Conservation (phyloP, 768 basidiomycete species). For the Tylopilus cervinicoccineus region DNA sequence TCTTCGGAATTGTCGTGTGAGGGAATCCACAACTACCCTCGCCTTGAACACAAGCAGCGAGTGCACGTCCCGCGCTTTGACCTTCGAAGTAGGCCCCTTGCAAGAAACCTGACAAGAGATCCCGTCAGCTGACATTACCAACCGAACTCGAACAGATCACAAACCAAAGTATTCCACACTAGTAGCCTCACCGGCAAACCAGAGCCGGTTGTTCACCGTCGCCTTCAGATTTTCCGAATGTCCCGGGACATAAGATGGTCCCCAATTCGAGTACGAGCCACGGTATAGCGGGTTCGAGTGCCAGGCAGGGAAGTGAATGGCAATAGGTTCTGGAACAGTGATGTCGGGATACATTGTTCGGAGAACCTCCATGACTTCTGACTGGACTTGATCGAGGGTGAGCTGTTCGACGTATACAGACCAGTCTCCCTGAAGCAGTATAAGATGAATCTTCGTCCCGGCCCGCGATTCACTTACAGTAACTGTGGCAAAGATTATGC, state of each 20-base stretch:
- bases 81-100: slow-evolving; percentile 62
- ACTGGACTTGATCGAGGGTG: slow-evolving; percentile 41
- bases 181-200: slow-evolving; percentile 64
- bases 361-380: slow-evolving; percentile 56
- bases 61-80: slow-evolving; percentile 32
- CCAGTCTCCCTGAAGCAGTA: slow-evolving; percentile 48
- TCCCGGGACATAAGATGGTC: slow-evolving; percentile 49
- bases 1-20: slow-evolving; percentile 25
- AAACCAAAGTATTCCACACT: slow-evolving; percentile 55
- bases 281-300: slow-evolving; percentile 40
- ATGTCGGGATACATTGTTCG: slow-evolving; percentile 54
- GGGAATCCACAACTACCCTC: slow-evolving; percentile 25
- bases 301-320: slow-evolving; percentile 58
- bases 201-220: slow-evolving; percentile 46
- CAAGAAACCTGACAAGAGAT: slow-evolving; percentile 40
- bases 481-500: slow-evolving; percentile 36
- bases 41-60: slow-evolving; percentile 41
- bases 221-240: slow-evolving; percentile 57
- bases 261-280: slow-evolving; percentile 66
- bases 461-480: slow-evolving; percentile 15
- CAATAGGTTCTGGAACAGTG: slow-evolving; percentile 51
- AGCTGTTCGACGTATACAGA: slow-evolving; percentile 56
- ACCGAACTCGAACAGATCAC: slow-evolving; percentile 15
- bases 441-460: background rate
- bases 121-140: background rate